These are phyloP conservation scores for Leccinum subrobustum DNA, from an alignment of 1,284 basidiomycete genomes.

Conservation along the genomic window DNA sequence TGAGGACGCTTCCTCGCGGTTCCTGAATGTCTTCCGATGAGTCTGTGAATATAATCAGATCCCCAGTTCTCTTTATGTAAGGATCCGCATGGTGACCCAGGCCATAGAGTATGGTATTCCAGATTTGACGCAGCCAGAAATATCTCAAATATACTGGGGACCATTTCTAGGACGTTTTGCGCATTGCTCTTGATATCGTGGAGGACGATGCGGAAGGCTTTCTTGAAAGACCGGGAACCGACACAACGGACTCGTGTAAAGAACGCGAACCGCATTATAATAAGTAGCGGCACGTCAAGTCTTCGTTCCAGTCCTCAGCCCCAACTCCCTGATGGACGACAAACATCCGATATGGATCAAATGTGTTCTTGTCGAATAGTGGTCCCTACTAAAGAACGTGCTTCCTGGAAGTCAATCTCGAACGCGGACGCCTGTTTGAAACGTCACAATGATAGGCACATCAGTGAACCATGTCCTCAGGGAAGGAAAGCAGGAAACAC, in stretches of 20 bases:
- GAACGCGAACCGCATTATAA: background rate
- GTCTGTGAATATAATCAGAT: no score
- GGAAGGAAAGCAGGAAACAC: background rate
- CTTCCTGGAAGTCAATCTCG: slow-evolving; percentile 35
- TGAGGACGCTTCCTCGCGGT: no score
- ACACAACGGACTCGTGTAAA: background rate
- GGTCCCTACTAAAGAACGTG: slow-evolving; percentile 26
- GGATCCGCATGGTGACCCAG: no score
- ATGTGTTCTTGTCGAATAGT: no score
- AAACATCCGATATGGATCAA: background rate
- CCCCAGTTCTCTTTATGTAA: no score
- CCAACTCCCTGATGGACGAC: background rate
- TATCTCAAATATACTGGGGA: no score
- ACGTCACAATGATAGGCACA: background rate
- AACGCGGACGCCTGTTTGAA: slow-evolving; percentile 38
- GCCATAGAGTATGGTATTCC: no score
- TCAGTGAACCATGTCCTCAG: background rate
- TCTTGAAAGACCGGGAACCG: background rate
- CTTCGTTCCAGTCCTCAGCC: background rate
- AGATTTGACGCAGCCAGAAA: no score
- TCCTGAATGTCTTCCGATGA: no score
- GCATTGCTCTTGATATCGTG: background rate
- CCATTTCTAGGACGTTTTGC: background rate
- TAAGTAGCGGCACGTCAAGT: background rate
- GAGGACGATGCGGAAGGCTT: background rate